Base-by-base conservation (phyloP, 2,329 filamentous ascomycete species). In the Penicillium sp. region DNA sequence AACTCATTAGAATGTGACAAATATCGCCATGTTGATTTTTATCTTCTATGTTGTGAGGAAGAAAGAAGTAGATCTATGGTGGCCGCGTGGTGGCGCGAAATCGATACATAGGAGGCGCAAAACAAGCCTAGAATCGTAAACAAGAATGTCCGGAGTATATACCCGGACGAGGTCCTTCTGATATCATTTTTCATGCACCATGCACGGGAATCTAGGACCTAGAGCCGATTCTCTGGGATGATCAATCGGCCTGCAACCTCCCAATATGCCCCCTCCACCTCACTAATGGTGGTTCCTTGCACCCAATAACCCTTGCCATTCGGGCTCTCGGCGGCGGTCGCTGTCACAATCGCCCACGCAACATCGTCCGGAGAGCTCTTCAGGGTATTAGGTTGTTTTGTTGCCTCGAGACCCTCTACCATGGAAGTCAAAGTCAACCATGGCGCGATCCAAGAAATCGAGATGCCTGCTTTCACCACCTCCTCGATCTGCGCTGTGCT, bases 231-330 rank as follows among this genome's bases (percentile, higher is more conserved):
- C 42, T 58, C 49, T 11, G 56, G 53, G 12, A 20, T 20, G 11
- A 64, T 66, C 33, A 67, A 52, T 22, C 37, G 48, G 14, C 51
- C 49, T 5, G 55, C 55, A 42, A 57, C 35, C 42, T 60, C 58
- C 4, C 52, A 43, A 46, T 65, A 63, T 3, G 55, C 51, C 22
- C 52, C 58, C 29, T 61, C 60, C 6, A 61, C 61, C 40, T 61
- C 63, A 43, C 54, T 59, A 47, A 61, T 59, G 11, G 14, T 40
- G 25, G 29, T 15, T 20, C 56, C 61, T 29, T 62, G 59, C n/a
- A 64, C 46, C 58, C 56, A 66, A 48, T 60, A 59, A 7, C 60
- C 57, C 49, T 63, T 66, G n/a, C 54, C 60, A 55, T 59, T 59
- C 2, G 43, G 20, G 8, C 40, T 26, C 25, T 57, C 51, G 2